A percentile compares a stretch with the other conserved stretches of the same genome.
Conservation (phyloP, 2,329 filamentous ascomycete species). For the Fusarium fracticaudum region DNA sequence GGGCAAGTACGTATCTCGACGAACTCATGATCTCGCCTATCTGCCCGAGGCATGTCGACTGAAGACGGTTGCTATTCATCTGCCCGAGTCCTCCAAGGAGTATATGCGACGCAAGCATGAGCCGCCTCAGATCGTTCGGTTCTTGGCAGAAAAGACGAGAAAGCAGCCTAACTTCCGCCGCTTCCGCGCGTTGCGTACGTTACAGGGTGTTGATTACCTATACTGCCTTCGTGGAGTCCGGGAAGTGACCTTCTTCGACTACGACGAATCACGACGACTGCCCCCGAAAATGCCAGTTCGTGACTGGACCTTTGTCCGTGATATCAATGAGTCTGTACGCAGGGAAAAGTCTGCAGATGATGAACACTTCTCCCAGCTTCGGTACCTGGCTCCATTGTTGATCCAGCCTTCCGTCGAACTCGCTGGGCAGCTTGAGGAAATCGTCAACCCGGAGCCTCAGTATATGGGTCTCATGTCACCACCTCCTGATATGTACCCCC, state of each 20-base stretch:
- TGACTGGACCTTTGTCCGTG: conserved; percentile 44
- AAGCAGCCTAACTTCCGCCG: conserved; percentile 53
- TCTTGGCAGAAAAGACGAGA: conserved; percentile 44
- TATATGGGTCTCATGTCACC: not conserved
- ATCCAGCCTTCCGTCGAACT: conserved; percentile 4
- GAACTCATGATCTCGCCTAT: conserved; percentile 50
- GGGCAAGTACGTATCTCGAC: conserved; percentile 47
- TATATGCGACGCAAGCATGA: conserved; percentile 54
- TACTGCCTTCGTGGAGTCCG: conserved; percentile 55
- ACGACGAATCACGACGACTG: conserved; percentile 25
- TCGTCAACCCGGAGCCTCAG: not conserved
- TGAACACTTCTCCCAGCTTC: conserved; percentile 21
- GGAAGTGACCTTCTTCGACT: conserved; percentile 54
- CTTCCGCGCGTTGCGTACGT: conserved; percentile 49
- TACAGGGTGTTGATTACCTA: conserved; percentile 58
- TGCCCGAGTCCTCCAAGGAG: conserved; percentile 48
- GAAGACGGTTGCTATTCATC: conserved; percentile 51
- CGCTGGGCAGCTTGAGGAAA: not conserved
- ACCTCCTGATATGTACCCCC: conserved; percentile 13
- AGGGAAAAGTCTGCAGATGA: conserved; percentile 26
- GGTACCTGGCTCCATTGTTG: conserved; percentile 36
- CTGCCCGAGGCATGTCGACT: conserved; percentile 52
- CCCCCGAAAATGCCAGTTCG: conserved; percentile 28
- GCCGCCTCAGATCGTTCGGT: conserved; percentile 21
- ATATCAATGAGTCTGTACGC: conserved; percentile 40